A percentile compares a stretch with the other conserved stretches of the same genome.
Evolutionary conservation across 2,329 filamentous ascomycete genomes (phyloP).

Genomic region (Onygena corvina): DNA sequence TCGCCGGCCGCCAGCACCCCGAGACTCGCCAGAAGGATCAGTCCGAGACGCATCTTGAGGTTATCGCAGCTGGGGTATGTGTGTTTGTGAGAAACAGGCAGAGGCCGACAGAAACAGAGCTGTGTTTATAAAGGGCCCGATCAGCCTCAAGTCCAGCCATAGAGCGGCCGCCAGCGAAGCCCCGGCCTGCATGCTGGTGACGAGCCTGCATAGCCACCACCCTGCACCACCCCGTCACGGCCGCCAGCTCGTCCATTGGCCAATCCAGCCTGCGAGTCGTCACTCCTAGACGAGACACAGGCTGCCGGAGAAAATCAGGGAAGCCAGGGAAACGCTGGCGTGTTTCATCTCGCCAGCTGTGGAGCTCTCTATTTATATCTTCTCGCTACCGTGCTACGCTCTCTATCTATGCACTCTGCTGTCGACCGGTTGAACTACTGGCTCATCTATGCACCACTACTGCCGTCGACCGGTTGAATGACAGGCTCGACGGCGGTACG

Average conservation of each 20-base stretch:
- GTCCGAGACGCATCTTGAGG: conserved; percentile 9
- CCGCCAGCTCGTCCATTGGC: too few species aligned
- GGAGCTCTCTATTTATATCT: too few species aligned
- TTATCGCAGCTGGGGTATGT: not conserved
- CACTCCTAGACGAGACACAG: too few species aligned
- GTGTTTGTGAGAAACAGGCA: not conserved
- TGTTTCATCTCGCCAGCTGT: too few species aligned
- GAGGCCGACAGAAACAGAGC: not conserved
- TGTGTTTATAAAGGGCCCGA: not conserved
- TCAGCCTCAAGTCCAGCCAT: not conserved
- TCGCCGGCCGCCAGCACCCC: conserved; percentile 10
- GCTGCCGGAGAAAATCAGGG: too few species aligned
- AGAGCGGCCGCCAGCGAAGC: not conserved
- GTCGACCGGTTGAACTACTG: too few species aligned
- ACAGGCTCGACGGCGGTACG: conserved; percentile 33
- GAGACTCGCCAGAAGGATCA: conserved; percentile 3
- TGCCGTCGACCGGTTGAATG: conserved; percentile 33
- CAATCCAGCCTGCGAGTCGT: too few species aligned
- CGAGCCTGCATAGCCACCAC: conserved; percentile 1
- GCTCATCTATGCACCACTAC: conserved; percentile 16
- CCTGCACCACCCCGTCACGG: too few species aligned
- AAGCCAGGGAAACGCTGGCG: too few species aligned
- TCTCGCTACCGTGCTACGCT: too few species aligned
- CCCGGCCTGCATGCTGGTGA: too few species aligned
- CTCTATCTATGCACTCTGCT: too few species aligned